Evolutionary conservation across 306 rosid genomes (phyloP).

Genomic region (Delonix regia): DNA sequence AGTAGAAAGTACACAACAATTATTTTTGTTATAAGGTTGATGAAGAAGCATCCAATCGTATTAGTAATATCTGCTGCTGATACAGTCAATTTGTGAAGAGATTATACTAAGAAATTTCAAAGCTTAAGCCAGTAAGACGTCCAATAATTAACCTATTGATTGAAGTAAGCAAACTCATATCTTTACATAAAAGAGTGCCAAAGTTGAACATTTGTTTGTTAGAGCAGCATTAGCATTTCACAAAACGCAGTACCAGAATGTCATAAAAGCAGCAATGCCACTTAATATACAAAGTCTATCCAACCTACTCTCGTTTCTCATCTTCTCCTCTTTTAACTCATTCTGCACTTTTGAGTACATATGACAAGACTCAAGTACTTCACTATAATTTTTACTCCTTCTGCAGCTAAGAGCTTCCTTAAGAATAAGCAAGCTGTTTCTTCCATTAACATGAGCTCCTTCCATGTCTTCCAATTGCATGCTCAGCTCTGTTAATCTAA

Average conservation of each 20-base stretch:
- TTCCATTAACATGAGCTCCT: conserved; percentile 76
- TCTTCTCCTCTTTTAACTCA: conserved; percentile 83
- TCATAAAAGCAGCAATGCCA: conserved; percentile 49
- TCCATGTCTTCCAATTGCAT: conserved; percentile 95
- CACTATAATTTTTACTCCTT: conserved; percentile 72
- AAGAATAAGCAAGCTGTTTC: conserved; percentile 79
- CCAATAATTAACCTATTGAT: conserved; percentile 18
- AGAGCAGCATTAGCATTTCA: conserved; percentile 45
- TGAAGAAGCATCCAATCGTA: neutral
- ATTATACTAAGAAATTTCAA: neutral
- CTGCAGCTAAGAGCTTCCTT: conserved; percentile 75
- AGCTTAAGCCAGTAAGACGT: neutral
- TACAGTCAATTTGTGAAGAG: neutral
- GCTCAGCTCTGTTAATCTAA: conserved; percentile 76
- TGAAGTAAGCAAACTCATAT: conserved; percentile 39
- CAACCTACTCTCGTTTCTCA: conserved; percentile 77
- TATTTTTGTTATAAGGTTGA: neutral
- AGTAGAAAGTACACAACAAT: neutral
- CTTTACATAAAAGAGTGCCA: conserved; percentile 33
- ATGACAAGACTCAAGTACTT: conserved; percentile 78
- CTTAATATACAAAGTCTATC: conserved; percentile 47
- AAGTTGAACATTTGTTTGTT: conserved; percentile 37
- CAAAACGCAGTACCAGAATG: conserved; percentile 49
- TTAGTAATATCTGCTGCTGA: neutral
- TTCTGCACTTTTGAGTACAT: conserved; percentile 71